Conservation (phyloP, 2,329 filamentous ascomycete species). For the Pseudogymnoascus sp. region DNA sequence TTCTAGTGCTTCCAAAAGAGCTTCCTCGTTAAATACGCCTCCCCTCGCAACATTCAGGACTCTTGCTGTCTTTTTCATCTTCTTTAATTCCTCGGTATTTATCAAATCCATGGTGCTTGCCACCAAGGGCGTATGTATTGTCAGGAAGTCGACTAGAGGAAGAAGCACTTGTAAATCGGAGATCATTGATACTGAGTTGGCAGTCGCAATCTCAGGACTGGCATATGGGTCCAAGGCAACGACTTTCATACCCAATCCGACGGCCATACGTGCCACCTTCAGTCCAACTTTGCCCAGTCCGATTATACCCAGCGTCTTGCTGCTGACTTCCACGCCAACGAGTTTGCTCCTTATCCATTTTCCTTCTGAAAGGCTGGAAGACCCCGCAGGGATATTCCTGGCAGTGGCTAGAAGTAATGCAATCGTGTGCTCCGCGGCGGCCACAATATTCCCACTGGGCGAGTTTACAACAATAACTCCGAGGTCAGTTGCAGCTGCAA, state of each 20-base stretch:
- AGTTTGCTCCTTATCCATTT: slow-evolving; percentile 69
- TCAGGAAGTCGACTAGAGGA: slow-evolving; percentile 63
- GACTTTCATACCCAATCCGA: slow-evolving; percentile 68
- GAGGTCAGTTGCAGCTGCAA: slow-evolving; percentile 59
- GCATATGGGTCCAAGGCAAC: slow-evolving; percentile 71
- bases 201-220: slow-evolving; percentile 59
- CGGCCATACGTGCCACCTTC: slow-evolving; percentile 70
- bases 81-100: slow-evolving; percentile 53
- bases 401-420: slow-evolving; percentile 66
- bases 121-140: slow-evolving; percentile 72
- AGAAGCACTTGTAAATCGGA: slow-evolving; percentile 51
- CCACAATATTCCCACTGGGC: slow-evolving; percentile 70
- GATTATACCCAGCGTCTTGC: slow-evolving; percentile 68
- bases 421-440: slow-evolving; percentile 71
- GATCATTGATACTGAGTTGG: slow-evolving; percentile 58
- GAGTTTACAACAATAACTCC: slow-evolving; percentile 77
- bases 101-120: slow-evolving; percentile 70
- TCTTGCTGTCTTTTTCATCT: slow-evolving; percentile 65
- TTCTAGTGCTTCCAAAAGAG: slow-evolving; percentile 61
- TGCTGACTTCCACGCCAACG: slow-evolving; percentile 69
- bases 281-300: slow-evolving; percentile 78
- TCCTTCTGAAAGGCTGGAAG: slow-evolving; percentile 59
- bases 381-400: slow-evolving; percentile 63
- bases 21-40: slow-evolving; percentile 70
- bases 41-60: slow-evolving; percentile 74